A percentile compares a stretch with the other conserved stretches of the same genome.
phyloP scores from a whole-genome alignment of 2,329 filamentous ascomycete species.

The Calonectria henricotiae region DNA sequence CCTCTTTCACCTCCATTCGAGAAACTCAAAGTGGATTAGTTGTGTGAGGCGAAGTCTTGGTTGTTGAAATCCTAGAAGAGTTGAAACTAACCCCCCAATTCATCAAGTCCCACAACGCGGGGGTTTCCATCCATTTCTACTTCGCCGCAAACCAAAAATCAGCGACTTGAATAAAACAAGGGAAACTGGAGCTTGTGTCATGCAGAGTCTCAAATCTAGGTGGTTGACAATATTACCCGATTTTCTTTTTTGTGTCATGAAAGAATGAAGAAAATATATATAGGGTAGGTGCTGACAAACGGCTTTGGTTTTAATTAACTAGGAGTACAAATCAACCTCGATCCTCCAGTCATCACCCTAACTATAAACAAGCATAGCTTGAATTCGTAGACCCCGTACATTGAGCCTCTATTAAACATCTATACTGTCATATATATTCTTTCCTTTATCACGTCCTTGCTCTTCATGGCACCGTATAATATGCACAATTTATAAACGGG shows the following conservation, averaged over 20 bases:
- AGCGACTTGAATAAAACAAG: too few relatives aligned
- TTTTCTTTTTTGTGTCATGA: background rate
- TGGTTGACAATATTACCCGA: too few relatives aligned
- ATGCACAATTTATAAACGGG: constrained; percentile 17
- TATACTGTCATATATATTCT: constrained; percentile 23
- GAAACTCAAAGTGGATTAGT: background rate
- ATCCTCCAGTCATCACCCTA: background rate
- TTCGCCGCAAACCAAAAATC: too few relatives aligned
- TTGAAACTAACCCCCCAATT: too few relatives aligned
- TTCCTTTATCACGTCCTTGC: constrained; percentile 12
- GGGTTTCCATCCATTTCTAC: too few relatives aligned
- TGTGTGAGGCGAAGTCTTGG: background rate
- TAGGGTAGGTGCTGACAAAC: background rate
- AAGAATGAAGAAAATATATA: background rate
- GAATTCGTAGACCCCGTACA: background rate
- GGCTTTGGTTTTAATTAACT: too few relatives aligned
- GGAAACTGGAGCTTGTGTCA: too few relatives aligned
- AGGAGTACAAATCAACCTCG: too few relatives aligned
- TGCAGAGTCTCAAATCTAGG: too few relatives aligned
- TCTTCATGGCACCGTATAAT: constrained; percentile 10
- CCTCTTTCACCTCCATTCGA: background rate
- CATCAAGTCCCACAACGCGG: too few relatives aligned
- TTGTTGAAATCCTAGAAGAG: background rate
- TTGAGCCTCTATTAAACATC: constrained; percentile 27
- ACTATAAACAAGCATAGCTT: background rate